Evolutionary conservation across 768 basidiomycete genomes (phyloP), one percentile per base, ranked within the genome.

Genomic region (Collybia sp.): DNA sequence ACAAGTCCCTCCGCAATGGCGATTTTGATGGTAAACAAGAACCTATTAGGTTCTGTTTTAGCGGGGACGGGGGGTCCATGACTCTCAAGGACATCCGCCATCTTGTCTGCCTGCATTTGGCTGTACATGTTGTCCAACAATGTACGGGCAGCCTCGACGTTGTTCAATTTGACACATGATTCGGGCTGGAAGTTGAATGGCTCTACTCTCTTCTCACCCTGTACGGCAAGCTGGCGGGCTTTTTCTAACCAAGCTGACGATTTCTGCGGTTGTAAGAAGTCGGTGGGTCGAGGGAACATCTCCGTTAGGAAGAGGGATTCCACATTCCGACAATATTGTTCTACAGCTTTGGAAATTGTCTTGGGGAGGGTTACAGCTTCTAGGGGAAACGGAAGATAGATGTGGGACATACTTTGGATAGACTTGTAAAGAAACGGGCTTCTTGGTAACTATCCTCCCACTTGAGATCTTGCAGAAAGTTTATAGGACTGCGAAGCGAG

Each of bases 91-190:
- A 80, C 71, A 19, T 85, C 82, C 2, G 85, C 77, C 47, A 93
- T 77, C 58, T 83, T 83, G 69, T 99, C 96, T 0, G 85, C 92
- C 47, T 93, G 78, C 74, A 96, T 83, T 57, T 92, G 86, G 42
- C 77, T 83, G 63, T 97, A 98, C 79, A 98, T 88, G 50, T 88
- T 90, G 63, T 99, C 96, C 50, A 99, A 76, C 40, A 96, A 75
- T 49, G 82, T 82, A 25, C 93, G 82, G 1, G 94, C 93, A 10
- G 91, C 87, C 55, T 94, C 93, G 52, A 98, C 83, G 63, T 97
- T 97, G 72, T 99, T 99, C 42, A 98, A 77, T 71, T 97, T 97
- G 61, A 99, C 90, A 58, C 94, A 97, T 0, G 92, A 93, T 69
- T 95, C 82, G 0, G 93, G 79, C 42, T 79, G 83, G 71, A 99